Percentiles rank a stretch among this genome's conserved stretches.
Conservation (phyloP, 2,329 filamentous ascomycete genomes). For the Aspergillus quadrilineatus region DNA sequence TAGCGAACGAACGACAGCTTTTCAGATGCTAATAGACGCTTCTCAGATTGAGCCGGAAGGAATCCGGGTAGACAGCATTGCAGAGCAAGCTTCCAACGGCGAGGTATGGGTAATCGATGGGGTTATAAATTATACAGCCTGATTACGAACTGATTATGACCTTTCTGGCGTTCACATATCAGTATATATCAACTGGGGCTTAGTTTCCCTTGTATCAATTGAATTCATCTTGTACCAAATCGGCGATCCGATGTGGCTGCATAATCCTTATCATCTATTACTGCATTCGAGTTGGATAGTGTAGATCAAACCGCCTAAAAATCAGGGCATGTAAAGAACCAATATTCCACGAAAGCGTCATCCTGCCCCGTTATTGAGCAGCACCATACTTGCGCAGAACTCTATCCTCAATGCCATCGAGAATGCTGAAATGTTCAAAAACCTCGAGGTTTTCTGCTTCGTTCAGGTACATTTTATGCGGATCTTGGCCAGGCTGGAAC, state of each 20-base stretch:
- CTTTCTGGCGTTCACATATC: not conserved
- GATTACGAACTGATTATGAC: not conserved
- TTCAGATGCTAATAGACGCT: slow-evolving; percentile 13
- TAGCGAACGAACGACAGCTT: not conserved
- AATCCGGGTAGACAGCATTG: slow-evolving; percentile 73
- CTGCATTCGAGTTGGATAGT: not conserved
- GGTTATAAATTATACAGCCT: slow-evolving; percentile 54
- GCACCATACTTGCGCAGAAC: slow-evolving; percentile 58
- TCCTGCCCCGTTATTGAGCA: not conserved
- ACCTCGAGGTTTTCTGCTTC: slow-evolving; percentile 97
- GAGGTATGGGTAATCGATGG: slow-evolving; percentile 77
- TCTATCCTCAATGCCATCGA: slow-evolving; percentile 84
- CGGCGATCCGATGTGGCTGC: not conserved
- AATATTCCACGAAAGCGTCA: not conserved
- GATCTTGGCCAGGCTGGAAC: slow-evolving; percentile 90
- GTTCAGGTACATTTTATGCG: slow-evolving; percentile 88
- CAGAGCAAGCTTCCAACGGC: slow-evolving; percentile 78
- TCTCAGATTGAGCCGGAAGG: slow-evolving; percentile 65
- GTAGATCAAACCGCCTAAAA: too few species aligned
- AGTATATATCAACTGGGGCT: not conserved
- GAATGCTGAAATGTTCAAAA: slow-evolving; percentile 85
- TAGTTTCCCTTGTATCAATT: not conserved
- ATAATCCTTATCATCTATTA: slow-evolving; percentile 4
- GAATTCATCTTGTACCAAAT: not conserved
- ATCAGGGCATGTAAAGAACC: not conserved